Evolutionary conservation across 2,329 filamentous ascomycete species (phyloP), one percentile per base, ranked within the genome.

Genomic region (Tolypocladium inflatum): DNA sequence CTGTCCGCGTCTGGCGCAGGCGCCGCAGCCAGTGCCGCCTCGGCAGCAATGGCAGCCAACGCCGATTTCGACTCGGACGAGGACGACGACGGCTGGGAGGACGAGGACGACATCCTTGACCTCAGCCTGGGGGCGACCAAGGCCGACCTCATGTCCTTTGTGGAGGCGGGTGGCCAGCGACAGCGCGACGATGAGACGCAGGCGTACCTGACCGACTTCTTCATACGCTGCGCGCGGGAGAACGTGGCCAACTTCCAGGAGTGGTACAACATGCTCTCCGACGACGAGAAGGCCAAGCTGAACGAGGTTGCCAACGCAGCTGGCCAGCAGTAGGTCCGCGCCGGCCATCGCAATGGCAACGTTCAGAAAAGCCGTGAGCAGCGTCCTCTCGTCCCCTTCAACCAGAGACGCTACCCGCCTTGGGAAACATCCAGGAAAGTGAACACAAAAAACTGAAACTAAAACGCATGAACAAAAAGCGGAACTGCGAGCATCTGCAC

Each of bases 121-220:
- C 81, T 97, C n/a, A 85, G 84, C 48, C 76, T 88, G 15, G 86
- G 81, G 3, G 74, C 80, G 33, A 87, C 83, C 45, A 89, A 89
- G 71, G 78, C 82, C 23, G 89, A 96, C 60, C 80, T 97, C 51
- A 95, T 96, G 90, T 83, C 85, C 1, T 91, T 83, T 66, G 82
- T 84, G 30, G 86, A 86, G 51, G 79, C 80, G 19, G 79, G 79
- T 57, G 78, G 68, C 52, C 75, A 76, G 65, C 84, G 91, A 56
- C 84, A 88, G 67, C 83, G 87, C 39, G 93, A 97, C 69, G 91
- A 97, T 68, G 91, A 96, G 78, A 96, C 92, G 9, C 90, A 96
- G 70, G 83, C 82, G 4, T 96, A 91, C 71, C 77, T 97, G 53
- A 80, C 85, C 1, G 85, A 92, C 17, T 97, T 96, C 75, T 97